Percentiles rank a stretch among this genome's conserved stretches.
Conservation (phyloP, 192 early-diverging fungal species). For the Mortierella antarctica region DNA sequence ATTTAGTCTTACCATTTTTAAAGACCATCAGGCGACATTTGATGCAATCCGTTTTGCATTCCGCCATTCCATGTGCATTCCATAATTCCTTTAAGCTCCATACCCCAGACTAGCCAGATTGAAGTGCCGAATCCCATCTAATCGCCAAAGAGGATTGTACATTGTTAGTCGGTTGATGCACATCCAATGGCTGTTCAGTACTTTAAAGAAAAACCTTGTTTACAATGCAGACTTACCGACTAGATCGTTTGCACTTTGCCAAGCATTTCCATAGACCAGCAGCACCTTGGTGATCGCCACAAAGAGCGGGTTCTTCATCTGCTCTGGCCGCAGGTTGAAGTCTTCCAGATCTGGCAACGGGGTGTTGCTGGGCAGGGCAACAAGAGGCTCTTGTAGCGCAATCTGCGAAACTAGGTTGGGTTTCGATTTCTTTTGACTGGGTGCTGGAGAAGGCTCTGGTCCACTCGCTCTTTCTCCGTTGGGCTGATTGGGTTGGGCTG, state of each 20-base stretch:
- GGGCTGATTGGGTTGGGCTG: no score
- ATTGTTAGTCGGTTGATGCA: neutral
- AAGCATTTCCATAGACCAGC: slow-evolving; percentile 46
- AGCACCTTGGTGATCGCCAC: slow-evolving; percentile 41
- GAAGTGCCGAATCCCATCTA: slow-evolving; percentile 51
- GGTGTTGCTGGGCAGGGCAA: slow-evolving; percentile 20
- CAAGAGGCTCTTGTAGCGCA: slow-evolving; percentile 23
- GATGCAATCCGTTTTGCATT: no score
- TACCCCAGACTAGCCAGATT: slow-evolving; percentile 50
- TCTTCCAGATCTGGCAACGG: slow-evolving; percentile 36
- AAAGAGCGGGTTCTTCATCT: slow-evolving; percentile 43
- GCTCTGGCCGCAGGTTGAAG: slow-evolving; percentile 34
- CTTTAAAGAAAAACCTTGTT: neutral
- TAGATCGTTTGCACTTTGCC: slow-evolving; percentile 51
- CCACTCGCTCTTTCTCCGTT: neutral
- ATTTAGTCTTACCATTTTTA: neutral
- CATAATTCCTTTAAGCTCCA: neutral
- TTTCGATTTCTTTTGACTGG: slow-evolving; percentile 18
- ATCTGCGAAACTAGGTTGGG: neutral
- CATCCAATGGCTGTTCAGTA: neutral
- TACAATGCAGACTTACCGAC: slow-evolving; percentile 22
- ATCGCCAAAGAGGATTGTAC: neutral
- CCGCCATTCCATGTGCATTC: no score
- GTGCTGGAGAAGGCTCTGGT: neutral
- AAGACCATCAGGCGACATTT: neutral